Conservation (phyloP, 805 yeast species). For the Yamadazyma insecticola region DNA sequence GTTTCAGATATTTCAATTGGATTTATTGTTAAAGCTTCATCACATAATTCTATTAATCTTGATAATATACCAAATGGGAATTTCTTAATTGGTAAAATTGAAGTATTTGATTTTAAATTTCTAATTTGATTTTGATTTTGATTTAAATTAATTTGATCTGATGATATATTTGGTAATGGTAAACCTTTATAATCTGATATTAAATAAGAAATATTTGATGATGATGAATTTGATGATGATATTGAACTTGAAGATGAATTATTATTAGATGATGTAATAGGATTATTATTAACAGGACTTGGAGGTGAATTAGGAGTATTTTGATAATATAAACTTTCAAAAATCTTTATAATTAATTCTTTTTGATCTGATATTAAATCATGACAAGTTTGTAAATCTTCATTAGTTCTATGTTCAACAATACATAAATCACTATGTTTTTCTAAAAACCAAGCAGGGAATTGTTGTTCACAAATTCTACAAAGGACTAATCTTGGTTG, state of each 20-base stretch:
- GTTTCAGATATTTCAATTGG: slow-evolving; percentile 36
- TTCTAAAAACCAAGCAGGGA: slow-evolving; percentile 97
- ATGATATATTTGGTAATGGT: slow-evolving; percentile 36
- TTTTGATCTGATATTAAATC: slow-evolving; percentile 74
- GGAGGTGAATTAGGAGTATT: slow-evolving; percentile 4
- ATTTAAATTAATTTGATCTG: slow-evolving; percentile 3
- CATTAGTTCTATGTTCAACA: slow-evolving; percentile 78
- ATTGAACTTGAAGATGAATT: slow-evolving; percentile 11
- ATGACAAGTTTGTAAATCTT: slow-evolving; percentile 68
- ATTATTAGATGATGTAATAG: slow-evolving; percentile 4
- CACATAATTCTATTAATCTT: slow-evolving; percentile 59
- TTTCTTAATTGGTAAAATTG: slow-evolving; percentile 23
- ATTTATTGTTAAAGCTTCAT: slow-evolving; percentile 68
- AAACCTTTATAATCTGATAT: slow-evolving; percentile 54
- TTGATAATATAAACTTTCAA: slow-evolving; percentile 32
- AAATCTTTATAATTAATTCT: slow-evolving; percentile 41
- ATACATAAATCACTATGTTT: slow-evolving; percentile 84
- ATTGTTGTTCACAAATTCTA: slow-evolving; percentile 82
- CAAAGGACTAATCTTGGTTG: slow-evolving; percentile 82
- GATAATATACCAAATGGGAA: slow-evolving; percentile 63
- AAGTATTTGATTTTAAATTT: slow-evolving; percentile 1
- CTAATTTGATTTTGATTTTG: slow-evolving; percentile 2
- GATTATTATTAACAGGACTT: too few relatives aligned
- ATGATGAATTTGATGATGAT: slow-evolving; percentile 15
- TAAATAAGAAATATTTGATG: slow-evolving; percentile 12